A percentile compares a stretch with the other conserved stretches of the same genome.
These are phyloP conservation scores for Akanthomyces lecanii DNA, from an alignment of 2,329 filamentous ascomycete species.

Conservation along the genomic window DNA sequence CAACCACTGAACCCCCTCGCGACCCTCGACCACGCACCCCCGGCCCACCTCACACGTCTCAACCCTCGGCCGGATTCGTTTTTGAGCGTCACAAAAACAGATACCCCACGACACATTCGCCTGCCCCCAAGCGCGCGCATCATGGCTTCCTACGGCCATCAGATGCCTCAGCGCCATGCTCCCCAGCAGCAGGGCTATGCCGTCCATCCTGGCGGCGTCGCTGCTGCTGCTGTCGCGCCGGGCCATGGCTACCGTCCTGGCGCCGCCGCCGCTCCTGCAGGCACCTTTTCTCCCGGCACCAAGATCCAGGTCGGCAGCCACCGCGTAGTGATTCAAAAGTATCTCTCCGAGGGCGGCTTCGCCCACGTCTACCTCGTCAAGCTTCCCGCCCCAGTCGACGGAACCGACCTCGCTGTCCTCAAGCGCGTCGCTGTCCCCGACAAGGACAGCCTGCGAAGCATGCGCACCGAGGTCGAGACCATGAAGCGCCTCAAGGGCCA, in stretches of 20 bases:
- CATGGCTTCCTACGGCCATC: conserved; percentile 37
- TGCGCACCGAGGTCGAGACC: conserved; percentile 98
- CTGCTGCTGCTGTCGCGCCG: conserved; percentile 19
- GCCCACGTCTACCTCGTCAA: conserved; percentile 97
- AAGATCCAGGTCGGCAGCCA: conserved; percentile 96
- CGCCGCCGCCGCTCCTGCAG: conserved; percentile 53
- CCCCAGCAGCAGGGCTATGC: conserved; percentile 12
- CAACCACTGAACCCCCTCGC: background rate
- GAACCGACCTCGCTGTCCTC: conserved; percentile 76
- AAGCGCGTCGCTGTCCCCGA: conserved; percentile 96
- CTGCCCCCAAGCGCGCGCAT: background rate
- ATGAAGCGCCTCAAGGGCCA: conserved; percentile 99
- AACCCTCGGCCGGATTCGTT: background rate
- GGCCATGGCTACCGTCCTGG: conserved; percentile 42
- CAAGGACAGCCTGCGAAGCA: conserved; percentile 87
- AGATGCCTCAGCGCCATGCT: conserved; percentile 35
- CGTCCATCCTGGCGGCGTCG: conserved; percentile 1
- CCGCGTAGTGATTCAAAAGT: conserved; percentile 90
- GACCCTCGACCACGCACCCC: conserved; percentile 6
- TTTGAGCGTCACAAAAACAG: background rate
- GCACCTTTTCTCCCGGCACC: conserved; percentile 88
- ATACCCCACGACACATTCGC: background rate
- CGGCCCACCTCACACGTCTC: conserved; percentile 7
- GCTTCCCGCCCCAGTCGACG: conserved; percentile 70
- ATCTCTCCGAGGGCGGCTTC: conserved; percentile 96